Evolutionary conservation across 2,329 filamentous ascomycete genomes (phyloP).

Genomic region (Coniosporium tulheliwenetii): DNA sequence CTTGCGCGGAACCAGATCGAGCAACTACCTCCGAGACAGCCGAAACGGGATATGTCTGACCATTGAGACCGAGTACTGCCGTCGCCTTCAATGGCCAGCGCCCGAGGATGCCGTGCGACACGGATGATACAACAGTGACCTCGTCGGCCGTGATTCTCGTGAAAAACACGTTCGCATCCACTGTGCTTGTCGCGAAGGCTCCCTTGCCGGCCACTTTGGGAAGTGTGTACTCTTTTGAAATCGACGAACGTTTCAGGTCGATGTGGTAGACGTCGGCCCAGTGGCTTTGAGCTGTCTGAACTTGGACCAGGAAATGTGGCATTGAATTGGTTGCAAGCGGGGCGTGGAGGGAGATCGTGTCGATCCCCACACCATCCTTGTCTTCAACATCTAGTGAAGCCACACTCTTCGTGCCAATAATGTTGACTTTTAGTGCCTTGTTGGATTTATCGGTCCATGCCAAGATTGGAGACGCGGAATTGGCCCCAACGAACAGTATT

Average conservation of each 20-base stretch:
- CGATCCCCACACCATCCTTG: constrained; percentile 18
- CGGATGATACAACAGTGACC: constrained; percentile 57
- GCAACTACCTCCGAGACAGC: constrained; percentile 71
- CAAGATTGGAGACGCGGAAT: constrained; percentile 58
- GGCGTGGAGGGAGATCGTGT: constrained; percentile 52
- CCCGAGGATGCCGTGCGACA: constrained; percentile 59
- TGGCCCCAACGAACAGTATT: constrained; percentile 60
- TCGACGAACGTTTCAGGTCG: constrained; percentile 50
- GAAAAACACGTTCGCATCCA: constrained; percentile 75
- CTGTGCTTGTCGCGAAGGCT: constrained; percentile 63
- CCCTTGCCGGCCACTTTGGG: constrained; percentile 55
- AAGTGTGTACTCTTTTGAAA: constrained; percentile 67
- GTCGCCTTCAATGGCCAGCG: constrained; percentile 47
- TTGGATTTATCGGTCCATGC: constrained; percentile 55
- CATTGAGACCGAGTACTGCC: constrained; percentile 6
- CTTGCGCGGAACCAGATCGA: constrained; percentile 51
- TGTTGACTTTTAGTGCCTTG: constrained; percentile 53
- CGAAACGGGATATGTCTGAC: constrained; percentile 36
- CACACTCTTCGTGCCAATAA: constrained; percentile 38
- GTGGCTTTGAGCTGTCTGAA: constrained; percentile 51
- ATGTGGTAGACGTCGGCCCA: constrained; percentile 80
- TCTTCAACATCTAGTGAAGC: constrained; percentile 27
- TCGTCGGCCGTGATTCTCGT: constrained; percentile 66
- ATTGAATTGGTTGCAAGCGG: constrained; percentile 55
- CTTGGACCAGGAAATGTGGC: constrained; percentile 77